Percentiles rank a stretch among this genome's conserved stretches.
Conservation (phyloP, 306 rosid genomes). For the Rubus idaeus region DNA sequence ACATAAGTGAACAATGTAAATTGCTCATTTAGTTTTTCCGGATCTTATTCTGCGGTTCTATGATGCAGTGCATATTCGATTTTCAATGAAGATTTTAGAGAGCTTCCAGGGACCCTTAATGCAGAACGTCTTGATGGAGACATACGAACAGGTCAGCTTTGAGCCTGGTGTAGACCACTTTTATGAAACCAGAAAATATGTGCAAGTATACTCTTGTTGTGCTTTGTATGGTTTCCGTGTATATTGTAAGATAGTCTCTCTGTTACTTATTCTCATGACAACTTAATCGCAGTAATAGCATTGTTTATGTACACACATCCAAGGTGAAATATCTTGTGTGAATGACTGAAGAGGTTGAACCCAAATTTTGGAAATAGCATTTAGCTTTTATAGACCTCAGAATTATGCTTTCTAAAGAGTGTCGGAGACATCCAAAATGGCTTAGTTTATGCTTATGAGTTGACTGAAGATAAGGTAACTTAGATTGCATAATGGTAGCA, state of each 20-base stretch:
- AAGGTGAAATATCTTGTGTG: background rate
- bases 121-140: constrained; percentile 89
- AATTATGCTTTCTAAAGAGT: background rate
- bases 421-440: background rate
- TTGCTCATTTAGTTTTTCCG: background rate
- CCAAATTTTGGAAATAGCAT: background rate
- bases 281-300: background rate
- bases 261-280: background rate
- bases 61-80: constrained; percentile 83
- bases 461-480: background rate
- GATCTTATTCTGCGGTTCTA: constrained; percentile 11
- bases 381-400: background rate
- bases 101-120: constrained; percentile 88
- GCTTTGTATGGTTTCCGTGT: background rate
- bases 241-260: background rate
- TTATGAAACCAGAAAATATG: background rate
- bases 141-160: constrained; percentile 83
- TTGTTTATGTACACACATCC: constrained; percentile 12
- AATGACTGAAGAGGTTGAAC: background rate
- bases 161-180: constrained; percentile 29
- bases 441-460: background rate
- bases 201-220: background rate
- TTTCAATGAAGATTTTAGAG: constrained; percentile 91
- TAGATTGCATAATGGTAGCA: background rate
- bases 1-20: background rate